Base-by-base conservation (phyloP, 2,329 filamentous ascomycete species). In the Aureobasidium subglaciale region DNA sequence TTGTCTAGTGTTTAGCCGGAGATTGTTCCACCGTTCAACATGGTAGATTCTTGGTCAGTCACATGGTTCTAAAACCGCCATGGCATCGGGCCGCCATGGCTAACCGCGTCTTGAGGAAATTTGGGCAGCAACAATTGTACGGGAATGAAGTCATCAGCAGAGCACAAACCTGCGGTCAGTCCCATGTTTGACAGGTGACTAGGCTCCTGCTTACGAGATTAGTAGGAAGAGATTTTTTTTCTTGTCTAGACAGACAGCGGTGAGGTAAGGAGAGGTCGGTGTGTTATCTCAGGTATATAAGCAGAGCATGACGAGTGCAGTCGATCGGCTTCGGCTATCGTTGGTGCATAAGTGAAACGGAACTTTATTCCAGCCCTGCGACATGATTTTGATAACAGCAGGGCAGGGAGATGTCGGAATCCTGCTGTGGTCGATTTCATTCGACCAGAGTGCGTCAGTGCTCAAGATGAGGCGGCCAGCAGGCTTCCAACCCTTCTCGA, bases 111-210 rank as follows among this genome's bases (percentile, higher is more conserved):
- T 50, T 13, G 46, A 50, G 11, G 24, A 27, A 10, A 38, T 40
- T 41, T 41, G 25, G 48, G 48, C 48, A 5, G 48, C 48, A 30
- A 52, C 43, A 24, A 48, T 24, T 35, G 20, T 48, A 48, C 16
- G 43, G 25, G 4, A 16, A 41, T 52, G 48, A 52, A 52, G 34
- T 52, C 48, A 40, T 41, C 13, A 30, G 5, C 5, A 37, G 38
- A 38, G 46, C 46, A 50, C 45, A 24, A 50, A n/a, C 46, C 34
- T 32, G 46, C 46, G 46, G 46, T 50, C 46, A 50, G 20, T 27
- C 22, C 11, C 16, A 25, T 10, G 13, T 50, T 50, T 38, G 46
- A 38, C 46, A 50, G 34, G 22, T 18, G 22, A 27, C 46, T 50
- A 48, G 43, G 30, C 43, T 34, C 15, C 30, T 38, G 32, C 13